These are phyloP conservation scores for Acanthamoeba sp. DNA, from an alignment of 208 protist species.

Conservation along the genomic window DNA sequence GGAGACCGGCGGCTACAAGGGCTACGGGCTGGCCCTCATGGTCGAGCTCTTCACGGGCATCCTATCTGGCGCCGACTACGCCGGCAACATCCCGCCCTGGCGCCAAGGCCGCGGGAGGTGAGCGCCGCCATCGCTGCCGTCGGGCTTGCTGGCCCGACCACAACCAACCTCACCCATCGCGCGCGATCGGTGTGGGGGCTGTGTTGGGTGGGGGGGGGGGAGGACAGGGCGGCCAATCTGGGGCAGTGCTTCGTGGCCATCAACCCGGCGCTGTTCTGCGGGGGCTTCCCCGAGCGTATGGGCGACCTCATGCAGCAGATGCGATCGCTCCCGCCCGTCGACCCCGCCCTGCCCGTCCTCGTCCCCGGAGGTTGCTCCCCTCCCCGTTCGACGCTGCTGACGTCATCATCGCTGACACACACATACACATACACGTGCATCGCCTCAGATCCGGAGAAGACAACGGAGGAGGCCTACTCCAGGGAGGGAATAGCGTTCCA, in stretches of 20 bases:
- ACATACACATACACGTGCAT: too few species aligned
- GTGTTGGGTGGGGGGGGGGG: too few species aligned
- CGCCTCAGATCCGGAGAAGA: not conserved
- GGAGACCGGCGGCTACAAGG: slow-evolving; percentile 84
- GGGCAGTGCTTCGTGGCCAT: slow-evolving; percentile 54
- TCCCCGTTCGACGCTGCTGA: not conserved
- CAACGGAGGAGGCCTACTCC: not conserved
- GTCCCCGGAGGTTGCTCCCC: not conserved
- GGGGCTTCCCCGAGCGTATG: slow-evolving; percentile 2
- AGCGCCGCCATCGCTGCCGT: not conserved
- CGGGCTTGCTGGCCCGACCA: too few species aligned
- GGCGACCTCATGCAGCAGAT: slow-evolving; percentile 52
- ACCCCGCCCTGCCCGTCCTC: not conserved
- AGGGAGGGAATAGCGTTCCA: slow-evolving; percentile 17
- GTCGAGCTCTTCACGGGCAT: slow-evolving; percentile 48
- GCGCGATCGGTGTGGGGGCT: too few species aligned
- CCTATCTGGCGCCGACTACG: slow-evolving; percentile 30
- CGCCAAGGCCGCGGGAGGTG: slow-evolving; percentile 26
- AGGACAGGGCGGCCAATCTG: slow-evolving; percentile 45
- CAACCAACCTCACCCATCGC: too few species aligned
- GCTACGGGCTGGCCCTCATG: slow-evolving; percentile 63
- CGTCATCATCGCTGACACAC: too few species aligned
- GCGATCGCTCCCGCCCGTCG: not conserved
- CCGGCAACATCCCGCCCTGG: slow-evolving; percentile 53
- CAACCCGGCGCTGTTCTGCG: slow-evolving; percentile 28